Base-by-base conservation (phyloP, 1,284 basidiomycete genomes). In the Sporisorium sorghi region DNA sequence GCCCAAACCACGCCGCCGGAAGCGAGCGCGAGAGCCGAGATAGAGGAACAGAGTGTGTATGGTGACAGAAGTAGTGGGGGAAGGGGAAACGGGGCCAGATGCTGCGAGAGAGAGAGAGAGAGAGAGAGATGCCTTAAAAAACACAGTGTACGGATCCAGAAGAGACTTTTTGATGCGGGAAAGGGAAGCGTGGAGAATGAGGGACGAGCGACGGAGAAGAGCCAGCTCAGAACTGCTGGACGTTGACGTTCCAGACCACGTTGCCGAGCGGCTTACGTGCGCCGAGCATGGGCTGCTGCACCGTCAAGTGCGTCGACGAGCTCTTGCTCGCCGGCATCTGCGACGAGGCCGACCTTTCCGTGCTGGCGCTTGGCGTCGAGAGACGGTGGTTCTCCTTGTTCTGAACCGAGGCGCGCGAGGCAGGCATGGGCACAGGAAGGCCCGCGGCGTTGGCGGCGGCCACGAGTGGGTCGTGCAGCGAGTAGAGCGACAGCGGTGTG, bases 401-500 rank as follows among this genome's bases (percentile, higher is more conserved):
- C 57, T 73, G 71, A 46, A 46, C 43, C 4, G 71, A 63, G 23
- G 71, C 52, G 11, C 63, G 71, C 21, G 65, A 65, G 9, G 61
- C 58, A n/a, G 63, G 70, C 40, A 63, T 50, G 19, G 70, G 63
- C 4, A 72, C 69, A n/a, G 69, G 58, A 51, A 72, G 44, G 15
- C 69, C 69, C 4, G 64, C 59, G 2, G 61, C 72, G 26, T 56
- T 64, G 19, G 73, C 76, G 35, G 76, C 69, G 3, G 79, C 60
- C 5, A 63, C 64, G 33, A 81, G 56, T 11, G 78, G 79, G 54
- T 82, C 82, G 58, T 78, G 78, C n/a, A 78, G 55, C 23, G 79
- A 79, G 62, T 81, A 77, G 33, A 84, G 71, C 28, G 81, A 82
- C 21, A 83, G 60, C 21, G 83, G 83, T 8, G 83, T 84, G 42